Conservation (phyloP, 2,329 filamentous ascomycete species). For the Cladosporium sp. region DNA sequence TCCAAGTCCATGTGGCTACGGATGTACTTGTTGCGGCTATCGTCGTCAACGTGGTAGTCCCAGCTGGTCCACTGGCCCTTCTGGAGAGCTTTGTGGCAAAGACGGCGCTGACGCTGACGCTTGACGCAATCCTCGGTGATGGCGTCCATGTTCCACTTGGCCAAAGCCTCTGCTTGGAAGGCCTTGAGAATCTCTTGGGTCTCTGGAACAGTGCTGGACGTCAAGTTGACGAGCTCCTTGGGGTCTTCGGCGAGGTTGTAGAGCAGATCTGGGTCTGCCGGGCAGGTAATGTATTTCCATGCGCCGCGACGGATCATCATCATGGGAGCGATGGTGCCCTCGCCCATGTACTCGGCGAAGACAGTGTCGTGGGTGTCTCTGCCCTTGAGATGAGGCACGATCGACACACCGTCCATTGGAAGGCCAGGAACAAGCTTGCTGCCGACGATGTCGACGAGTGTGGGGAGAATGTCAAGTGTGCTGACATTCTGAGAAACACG, state of each 20-base stretch:
- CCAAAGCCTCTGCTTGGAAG: constrained; percentile 72
- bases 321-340: constrained; percentile 83
- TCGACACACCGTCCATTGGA: constrained; percentile 82
- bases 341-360: constrained; percentile 93
- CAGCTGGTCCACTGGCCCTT: constrained; percentile 76
- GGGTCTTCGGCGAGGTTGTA: constrained; percentile 79
- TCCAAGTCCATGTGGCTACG: constrained; percentile 80
- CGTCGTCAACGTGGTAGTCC: constrained; percentile 78
- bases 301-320: constrained; percentile 90
- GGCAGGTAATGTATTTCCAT: constrained; percentile 90
- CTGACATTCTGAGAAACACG: constrained; percentile 83
- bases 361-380: constrained; percentile 76
- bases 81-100: constrained; percentile 79
- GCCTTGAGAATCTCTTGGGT: constrained; percentile 51
- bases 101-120: constrained; percentile 75
- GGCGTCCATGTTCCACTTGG: constrained; percentile 77
- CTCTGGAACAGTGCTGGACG: constrained; percentile 43
- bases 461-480: constrained; percentile 86
- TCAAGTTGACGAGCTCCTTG: constrained; percentile 73
- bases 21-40: constrained; percentile 71
- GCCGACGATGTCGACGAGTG: constrained; percentile 79
- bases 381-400: constrained; percentile 75
- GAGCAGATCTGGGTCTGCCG: constrained; percentile 80
- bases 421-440: constrained; percentile 68
- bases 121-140: constrained; percentile 74